These are phyloP conservation scores for Hymenoscyphus salicellus DNA, from an alignment of 2,329 filamentous ascomycete genomes.

Conservation along the genomic window DNA sequence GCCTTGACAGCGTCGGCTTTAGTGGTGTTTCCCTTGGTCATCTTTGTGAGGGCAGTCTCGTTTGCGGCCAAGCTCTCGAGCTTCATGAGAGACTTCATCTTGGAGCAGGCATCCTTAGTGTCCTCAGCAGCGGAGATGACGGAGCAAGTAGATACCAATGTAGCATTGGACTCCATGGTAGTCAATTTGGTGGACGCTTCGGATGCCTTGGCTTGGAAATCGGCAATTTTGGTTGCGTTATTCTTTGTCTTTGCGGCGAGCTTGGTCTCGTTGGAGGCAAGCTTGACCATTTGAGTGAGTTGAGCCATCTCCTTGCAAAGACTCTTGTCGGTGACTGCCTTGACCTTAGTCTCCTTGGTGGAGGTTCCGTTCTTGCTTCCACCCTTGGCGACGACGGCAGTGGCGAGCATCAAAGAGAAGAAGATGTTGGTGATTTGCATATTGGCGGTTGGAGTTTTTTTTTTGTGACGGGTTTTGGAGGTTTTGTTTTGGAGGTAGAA, in stretches of 20 bases:
- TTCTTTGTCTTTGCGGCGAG: constrained; percentile 36
- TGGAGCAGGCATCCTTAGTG: constrained; percentile 32
- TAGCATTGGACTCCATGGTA: constrained; percentile 38
- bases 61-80: constrained; percentile 34
- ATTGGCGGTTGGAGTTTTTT: constrained; percentile 18
- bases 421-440: constrained; percentile 30
- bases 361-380: constrained; percentile 23
- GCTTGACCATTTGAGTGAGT: constrained; percentile 33
- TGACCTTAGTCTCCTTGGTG: constrained; percentile 19
- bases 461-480: constrained; percentile 12
- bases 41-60: constrained; percentile 33
- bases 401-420: constrained; percentile 25
- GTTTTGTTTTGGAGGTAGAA: constrained; percentile 8
- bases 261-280: constrained; percentile 39
- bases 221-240: constrained; percentile 39
- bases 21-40: constrained; percentile 39
- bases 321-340: constrained; percentile 31
- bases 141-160: constrained; percentile 37
- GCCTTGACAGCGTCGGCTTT: constrained; percentile 38
- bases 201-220: constrained; percentile 40
- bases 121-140: constrained; percentile 35
- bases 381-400: constrained; percentile 33
- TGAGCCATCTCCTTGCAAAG: constrained; percentile 37
- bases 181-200: constrained; percentile 33
- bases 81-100: constrained; percentile 30